These are phyloP conservation scores for Magnaporthiopsis incrustans DNA, from an alignment of 2,329 filamentous ascomycete species.

Conservation along the genomic window DNA sequence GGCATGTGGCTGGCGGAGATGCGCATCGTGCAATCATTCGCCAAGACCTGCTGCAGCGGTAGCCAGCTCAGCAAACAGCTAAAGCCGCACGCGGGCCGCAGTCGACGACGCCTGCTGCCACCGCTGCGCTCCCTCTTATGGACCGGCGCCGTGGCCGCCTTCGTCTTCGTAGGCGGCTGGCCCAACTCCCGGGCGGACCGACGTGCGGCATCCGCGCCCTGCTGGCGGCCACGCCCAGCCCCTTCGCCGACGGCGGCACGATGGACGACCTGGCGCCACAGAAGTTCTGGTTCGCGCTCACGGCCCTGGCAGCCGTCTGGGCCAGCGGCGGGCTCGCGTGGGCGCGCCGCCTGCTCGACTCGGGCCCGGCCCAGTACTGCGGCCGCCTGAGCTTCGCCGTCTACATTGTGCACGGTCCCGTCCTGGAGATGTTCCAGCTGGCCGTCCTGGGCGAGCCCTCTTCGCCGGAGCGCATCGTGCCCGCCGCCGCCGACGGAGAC, in stretches of 20 bases:
- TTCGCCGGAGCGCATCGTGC: conserved; percentile 13
- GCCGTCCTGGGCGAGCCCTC: conserved; percentile 20
- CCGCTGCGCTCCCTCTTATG: conserved; percentile 15
- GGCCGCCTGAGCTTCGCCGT: conserved; percentile 49
- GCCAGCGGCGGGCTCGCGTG: conserved; percentile 26
- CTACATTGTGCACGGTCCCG: conserved; percentile 49
- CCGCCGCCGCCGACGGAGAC: conserved; percentile 13
- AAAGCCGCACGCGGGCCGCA: neutral
- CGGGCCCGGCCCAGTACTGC: conserved; percentile 42
- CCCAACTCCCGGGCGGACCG: conserved; percentile 26
- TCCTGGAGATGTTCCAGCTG: conserved; percentile 30
- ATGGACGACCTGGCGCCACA: conserved; percentile 24
- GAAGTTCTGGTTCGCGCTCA: conserved; percentile 29
- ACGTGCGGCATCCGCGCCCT: conserved; percentile 26
- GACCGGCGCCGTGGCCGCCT: conserved; percentile 19
- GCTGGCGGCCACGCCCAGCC: conserved; percentile 23
- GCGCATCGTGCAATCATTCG: conserved; percentile 26
- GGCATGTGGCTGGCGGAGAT: conserved; percentile 38
- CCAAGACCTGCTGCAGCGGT: neutral
- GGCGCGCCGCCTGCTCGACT: conserved; percentile 33
- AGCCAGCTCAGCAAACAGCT: neutral
- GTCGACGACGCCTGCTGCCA: neutral
- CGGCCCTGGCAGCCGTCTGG: conserved; percentile 28
- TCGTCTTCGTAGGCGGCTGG: conserved; percentile 31
- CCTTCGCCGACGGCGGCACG: conserved; percentile 17